A percentile compares a stretch with the other conserved stretches of the same genome.
These are phyloP conservation scores for Anthostomella pinea DNA, from an alignment of 2,329 filamentous ascomycete species.

Conservation along the genomic window DNA sequence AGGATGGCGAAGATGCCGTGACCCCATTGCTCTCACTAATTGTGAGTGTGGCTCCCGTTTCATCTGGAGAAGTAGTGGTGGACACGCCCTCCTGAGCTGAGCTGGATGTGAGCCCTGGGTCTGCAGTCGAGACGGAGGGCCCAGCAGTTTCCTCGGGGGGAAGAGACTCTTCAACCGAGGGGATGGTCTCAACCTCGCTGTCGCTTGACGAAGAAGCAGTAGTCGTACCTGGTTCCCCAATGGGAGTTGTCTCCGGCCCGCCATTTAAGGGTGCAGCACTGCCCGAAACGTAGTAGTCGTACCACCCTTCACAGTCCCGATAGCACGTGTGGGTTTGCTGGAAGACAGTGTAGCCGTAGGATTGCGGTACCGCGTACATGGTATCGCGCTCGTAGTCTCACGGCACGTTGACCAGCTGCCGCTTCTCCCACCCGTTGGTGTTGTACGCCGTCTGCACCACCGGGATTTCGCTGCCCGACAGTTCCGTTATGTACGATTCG, in stretches of 20 bases:
- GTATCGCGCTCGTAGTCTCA: constrained; percentile 11
- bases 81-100: too few relatives aligned
- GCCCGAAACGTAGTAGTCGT: constrained; percentile 11
- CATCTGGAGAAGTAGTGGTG: too few relatives aligned
- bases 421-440: constrained; percentile 11
- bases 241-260: constrained; percentile 4
- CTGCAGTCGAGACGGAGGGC: too few relatives aligned
- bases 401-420: constrained; percentile 7
- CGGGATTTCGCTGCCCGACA: constrained; percentile 8
- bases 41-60: too few relatives aligned
- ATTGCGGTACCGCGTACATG: constrained; percentile 8
- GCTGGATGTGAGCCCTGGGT: too few relatives aligned
- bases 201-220: too few relatives aligned
- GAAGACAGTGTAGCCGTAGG: constrained; percentile 11
- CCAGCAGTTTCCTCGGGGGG: too few relatives aligned
- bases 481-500: constrained; percentile 7
- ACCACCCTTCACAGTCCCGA: constrained; percentile 6
- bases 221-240: too few relatives aligned
- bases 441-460: constrained; percentile 11
- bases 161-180: too few relatives aligned
- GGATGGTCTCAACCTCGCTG: too few relatives aligned
- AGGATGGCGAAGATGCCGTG: too few relatives aligned
- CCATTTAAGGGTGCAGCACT: not conserved
- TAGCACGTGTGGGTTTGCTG: constrained; percentile 12
- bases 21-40: too few relatives aligned